These are phyloP conservation scores for Diutina neorugosa DNA, from an alignment of 1,139 yeast genomes.

Conservation along the genomic window DNA sequence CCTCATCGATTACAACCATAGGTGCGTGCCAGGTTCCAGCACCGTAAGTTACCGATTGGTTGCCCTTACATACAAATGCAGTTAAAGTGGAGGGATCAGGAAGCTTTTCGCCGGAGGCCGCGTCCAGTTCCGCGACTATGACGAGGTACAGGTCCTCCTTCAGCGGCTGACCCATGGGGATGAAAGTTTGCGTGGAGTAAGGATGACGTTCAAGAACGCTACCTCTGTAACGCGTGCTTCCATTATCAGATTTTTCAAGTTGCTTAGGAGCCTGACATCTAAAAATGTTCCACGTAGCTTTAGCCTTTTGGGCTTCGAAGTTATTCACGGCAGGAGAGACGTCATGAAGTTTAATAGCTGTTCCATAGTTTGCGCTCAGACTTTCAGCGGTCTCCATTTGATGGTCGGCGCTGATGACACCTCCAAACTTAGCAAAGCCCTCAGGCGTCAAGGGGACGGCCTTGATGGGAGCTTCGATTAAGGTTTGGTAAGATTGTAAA, in stretches of 20 bases:
- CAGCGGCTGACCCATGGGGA: constrained; percentile 68
- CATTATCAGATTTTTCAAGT: constrained; percentile 20
- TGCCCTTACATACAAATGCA: constrained; percentile 70
- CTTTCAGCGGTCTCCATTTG: constrained; percentile 20
- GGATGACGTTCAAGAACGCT: constrained; percentile 87
- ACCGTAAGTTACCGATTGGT: constrained; percentile 84
- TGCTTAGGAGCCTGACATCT: constrained; percentile 67
- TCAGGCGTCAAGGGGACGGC: constrained; percentile 31
- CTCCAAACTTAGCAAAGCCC: constrained; percentile 30
- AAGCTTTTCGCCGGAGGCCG: constrained; percentile 21
- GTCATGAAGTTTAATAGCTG: constrained; percentile 65
- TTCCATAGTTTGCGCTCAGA: constrained; percentile 79
- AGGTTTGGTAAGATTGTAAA: neutral
- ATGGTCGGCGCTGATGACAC: constrained; percentile 35
- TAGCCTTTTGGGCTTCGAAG: constrained; percentile 32
- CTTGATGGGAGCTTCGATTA: constrained; percentile 9
- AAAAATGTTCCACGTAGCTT: constrained; percentile 74
- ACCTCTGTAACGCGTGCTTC: constrained; percentile 29
- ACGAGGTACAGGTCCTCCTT: constrained; percentile 52
- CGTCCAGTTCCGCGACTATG: constrained; percentile 58
- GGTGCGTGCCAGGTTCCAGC: constrained; percentile 76
- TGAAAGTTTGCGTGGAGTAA: constrained; percentile 76
- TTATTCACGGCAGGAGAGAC: constrained; percentile 58
- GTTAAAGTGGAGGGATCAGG: constrained; percentile 53
- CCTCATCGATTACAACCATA: constrained; percentile 62